Percentiles rank a stretch among this genome's conserved stretches.
These are phyloP conservation scores for Globisporangium solare DNA, from an alignment of 352 stramenopile species.

Conservation along the genomic window DNA sequence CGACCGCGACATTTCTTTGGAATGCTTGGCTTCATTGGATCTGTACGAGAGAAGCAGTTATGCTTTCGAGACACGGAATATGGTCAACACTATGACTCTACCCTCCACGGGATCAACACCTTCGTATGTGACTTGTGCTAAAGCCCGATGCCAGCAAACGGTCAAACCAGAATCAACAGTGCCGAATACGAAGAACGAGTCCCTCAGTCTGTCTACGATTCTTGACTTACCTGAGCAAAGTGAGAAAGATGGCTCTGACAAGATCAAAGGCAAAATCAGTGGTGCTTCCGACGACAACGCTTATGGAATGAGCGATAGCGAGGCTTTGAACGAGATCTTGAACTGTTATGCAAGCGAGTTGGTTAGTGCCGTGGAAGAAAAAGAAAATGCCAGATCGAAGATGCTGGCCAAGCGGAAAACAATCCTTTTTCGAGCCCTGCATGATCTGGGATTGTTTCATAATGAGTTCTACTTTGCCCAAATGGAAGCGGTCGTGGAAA, in stretches of 20 bases:
- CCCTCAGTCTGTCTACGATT: constrained; percentile 11
- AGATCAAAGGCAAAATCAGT: neutral
- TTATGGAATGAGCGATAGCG: neutral
- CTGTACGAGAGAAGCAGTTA: neutral
- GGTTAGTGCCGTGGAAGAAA: constrained; percentile 1
- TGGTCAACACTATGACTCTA: too few species aligned
- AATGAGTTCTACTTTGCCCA: constrained; percentile 53
- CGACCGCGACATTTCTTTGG: constrained; percentile 6
- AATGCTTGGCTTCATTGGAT: constrained; percentile 12
- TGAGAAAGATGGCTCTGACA: neutral
- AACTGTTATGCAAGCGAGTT: constrained; percentile 3
- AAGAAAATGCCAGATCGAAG: neutral
- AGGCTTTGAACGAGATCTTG: constrained; percentile 4
- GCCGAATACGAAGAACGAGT: neutral
- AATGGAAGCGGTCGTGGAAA: constrained; percentile 29
- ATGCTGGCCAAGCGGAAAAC: constrained; percentile 6
- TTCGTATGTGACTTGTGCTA: too few species aligned
- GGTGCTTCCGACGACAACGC: too few species aligned
- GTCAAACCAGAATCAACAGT: too few species aligned
- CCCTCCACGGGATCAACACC: too few species aligned
- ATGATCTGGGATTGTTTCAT: constrained; percentile 48
- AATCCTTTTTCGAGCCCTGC: constrained; percentile 35
- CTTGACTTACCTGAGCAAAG: neutral
- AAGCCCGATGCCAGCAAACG: too few species aligned
- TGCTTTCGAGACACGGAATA: neutral